Conservation (phyloP, 495 filamentous ascomycete genomes). For the Penicillium goetzii region DNA sequence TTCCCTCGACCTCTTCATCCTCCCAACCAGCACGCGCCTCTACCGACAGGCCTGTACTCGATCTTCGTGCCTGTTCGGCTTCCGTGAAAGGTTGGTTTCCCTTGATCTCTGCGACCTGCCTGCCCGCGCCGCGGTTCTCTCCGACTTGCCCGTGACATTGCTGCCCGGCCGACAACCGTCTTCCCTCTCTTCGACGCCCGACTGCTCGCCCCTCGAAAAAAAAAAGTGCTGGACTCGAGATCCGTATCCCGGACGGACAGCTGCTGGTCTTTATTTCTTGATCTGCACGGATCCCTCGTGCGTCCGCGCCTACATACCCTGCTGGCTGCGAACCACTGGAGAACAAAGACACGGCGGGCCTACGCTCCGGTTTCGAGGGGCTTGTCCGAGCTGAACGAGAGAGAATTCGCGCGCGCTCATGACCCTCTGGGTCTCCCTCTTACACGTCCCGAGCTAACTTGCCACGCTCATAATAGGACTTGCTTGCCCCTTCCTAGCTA, state of each 20-base stretch:
- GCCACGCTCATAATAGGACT: slow-evolving; percentile 13
- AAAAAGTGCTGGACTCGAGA: not conserved
- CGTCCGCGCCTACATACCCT: not conserved
- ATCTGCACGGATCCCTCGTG: slow-evolving; percentile 7
- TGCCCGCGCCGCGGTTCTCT: slow-evolving; percentile 10
- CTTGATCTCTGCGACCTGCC: slow-evolving; percentile 5
- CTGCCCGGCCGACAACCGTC: slow-evolving; percentile 6
- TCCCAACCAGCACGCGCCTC: not conserved
- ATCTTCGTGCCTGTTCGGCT: not conserved
- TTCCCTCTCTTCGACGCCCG: slow-evolving; percentile 1
- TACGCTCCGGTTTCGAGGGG: slow-evolving; percentile 5
- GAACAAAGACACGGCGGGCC: slow-evolving; percentile 7
- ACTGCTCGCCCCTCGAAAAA: not conserved
- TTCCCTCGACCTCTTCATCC: not conserved
- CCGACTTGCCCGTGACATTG: slow-evolving; percentile 8
- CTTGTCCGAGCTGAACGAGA: not conserved
- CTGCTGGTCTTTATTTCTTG: not conserved
- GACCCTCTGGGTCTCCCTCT: not conserved
- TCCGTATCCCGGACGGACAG: not conserved
- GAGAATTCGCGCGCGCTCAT: not conserved
- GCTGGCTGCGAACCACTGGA: not conserved
- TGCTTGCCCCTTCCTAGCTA: slow-evolving; percentile 4
- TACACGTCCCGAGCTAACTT: slow-evolving; percentile 12
- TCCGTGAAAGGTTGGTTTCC: slow-evolving; percentile 8
- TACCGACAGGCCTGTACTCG: not conserved